Percentiles rank a stretch among this genome's conserved stretches.
Evolutionary conservation across 345 rosid genomes (phyloP).

Genomic region (Cardiospermum halicacabum): DNA sequence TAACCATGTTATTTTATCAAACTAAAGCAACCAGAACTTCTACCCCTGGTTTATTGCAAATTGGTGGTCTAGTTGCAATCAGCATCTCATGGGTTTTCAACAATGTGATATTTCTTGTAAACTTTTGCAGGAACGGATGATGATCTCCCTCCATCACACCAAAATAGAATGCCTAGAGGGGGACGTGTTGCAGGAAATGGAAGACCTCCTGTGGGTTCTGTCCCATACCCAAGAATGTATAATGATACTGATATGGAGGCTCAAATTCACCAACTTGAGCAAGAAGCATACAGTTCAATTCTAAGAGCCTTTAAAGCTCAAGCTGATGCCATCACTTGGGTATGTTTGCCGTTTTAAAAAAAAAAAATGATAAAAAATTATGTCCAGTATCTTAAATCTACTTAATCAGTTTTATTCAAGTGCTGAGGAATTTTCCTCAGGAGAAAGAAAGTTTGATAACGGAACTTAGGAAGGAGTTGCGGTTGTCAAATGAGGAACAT

Average conservation of each 20-base stretch:
- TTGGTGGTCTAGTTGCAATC: background rate
- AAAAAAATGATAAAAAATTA: too few species aligned
- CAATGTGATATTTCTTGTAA: background rate
- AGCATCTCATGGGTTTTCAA: background rate
- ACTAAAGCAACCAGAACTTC: background rate
- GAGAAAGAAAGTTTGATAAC: conserved; percentile 88
- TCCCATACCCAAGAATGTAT: conserved; percentile 61
- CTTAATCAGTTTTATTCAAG: conserved; percentile 31
- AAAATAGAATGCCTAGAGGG: conserved; percentile 55
- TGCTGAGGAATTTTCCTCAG: conserved; percentile 44
- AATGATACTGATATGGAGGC: conserved; percentile 81
- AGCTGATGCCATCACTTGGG: conserved; percentile 96
- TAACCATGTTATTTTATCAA: background rate
- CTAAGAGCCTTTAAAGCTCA: conserved; percentile 93
- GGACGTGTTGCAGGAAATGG: conserved; percentile 63
- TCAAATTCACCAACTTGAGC: conserved; percentile 83
- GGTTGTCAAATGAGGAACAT: conserved; percentile 82
- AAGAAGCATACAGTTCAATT: conserved; percentile 76
- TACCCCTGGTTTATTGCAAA: background rate
- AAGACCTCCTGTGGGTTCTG: conserved; percentile 45
- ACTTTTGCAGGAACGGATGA: conserved; percentile 74
- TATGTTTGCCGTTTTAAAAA: conserved; percentile 25
- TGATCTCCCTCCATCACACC: conserved; percentile 76
- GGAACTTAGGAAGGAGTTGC: conserved; percentile 77
- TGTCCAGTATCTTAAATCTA: conserved; percentile 20